Percentiles rank a stretch among this genome's conserved stretches.
These are phyloP conservation scores for Hemisphaericaspora subhashii DNA, from an alignment of 1,139 yeast genomes.

Conservation along the genomic window DNA sequence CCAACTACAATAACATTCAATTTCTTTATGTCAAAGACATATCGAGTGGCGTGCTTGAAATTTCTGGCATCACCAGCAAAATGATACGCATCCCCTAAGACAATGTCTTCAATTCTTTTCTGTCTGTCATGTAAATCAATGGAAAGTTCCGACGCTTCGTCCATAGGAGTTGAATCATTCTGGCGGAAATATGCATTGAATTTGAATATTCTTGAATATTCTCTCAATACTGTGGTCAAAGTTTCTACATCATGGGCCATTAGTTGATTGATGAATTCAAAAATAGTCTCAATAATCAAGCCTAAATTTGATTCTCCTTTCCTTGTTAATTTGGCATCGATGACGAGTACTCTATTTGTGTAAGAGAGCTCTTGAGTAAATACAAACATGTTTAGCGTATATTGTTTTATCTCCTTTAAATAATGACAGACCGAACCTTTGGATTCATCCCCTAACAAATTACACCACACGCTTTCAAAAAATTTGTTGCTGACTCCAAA, in stretches of 20 bases:
- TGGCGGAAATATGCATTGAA: conserved; percentile 40
- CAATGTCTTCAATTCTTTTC: conserved; percentile 7
- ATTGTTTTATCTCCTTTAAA: conserved; percentile 23
- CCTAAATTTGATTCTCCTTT: conserved; percentile 35
- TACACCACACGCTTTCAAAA: conserved; percentile 50
- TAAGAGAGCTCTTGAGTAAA: conserved; percentile 37
- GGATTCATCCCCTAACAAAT: conserved; percentile 61
- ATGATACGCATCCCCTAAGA: conserved; percentile 36
- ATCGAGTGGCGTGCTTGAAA: conserved; percentile 7
- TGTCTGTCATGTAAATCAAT: conserved; percentile 27
- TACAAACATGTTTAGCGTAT: conserved; percentile 24
- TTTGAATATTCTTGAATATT: conserved; percentile 44
- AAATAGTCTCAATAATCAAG: conserved; percentile 22
- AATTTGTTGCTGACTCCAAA: conserved; percentile 15
- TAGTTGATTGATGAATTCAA: conserved; percentile 22
- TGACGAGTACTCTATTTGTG: conserved; percentile 30
- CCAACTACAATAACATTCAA: conserved; percentile 12
- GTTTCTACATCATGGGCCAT: neutral
- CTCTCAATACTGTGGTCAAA: conserved; percentile 32
- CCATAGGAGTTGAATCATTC: conserved; percentile 34
- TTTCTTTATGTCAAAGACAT: conserved; percentile 8
- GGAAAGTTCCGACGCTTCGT: conserved; percentile 44
- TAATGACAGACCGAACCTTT: conserved; percentile 41
- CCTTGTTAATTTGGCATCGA: conserved; percentile 48
- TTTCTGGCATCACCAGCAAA: conserved; percentile 8